Percentiles rank a stretch among this genome's conserved stretches.
Conservation (phyloP, 441 rosid species). For the Pelargonium fulgidum region DNA sequence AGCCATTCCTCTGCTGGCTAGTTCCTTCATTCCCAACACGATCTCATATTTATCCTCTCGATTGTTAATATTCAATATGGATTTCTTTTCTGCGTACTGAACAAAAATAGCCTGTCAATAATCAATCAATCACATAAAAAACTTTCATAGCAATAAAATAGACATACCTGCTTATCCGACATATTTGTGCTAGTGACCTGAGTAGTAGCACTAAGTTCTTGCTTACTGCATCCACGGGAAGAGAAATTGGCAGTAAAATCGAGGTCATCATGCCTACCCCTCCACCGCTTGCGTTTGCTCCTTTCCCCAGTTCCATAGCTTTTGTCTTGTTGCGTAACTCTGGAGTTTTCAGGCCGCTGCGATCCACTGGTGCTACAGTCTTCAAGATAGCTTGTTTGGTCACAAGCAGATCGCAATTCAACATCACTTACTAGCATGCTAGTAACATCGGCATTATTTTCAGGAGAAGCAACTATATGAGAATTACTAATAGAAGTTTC, state of each 20-base stretch:
- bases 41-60: constrained; percentile 58
- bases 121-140: constrained; percentile 5
- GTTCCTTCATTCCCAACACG: constrained; percentile 68
- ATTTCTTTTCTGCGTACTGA: constrained; percentile 36
- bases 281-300: constrained; percentile 87
- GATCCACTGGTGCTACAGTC: constrained; percentile 85
- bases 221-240: constrained; percentile 33
- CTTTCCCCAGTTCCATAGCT: constrained; percentile 49
- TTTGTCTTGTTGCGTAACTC: constrained; percentile 42
- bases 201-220: constrained; percentile 27
- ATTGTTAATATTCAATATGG: constrained; percentile 17
- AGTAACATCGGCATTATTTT: constrained; percentile 36
- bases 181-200: constrained; percentile 20
- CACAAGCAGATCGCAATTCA: constrained; percentile 52
- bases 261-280: constrained; percentile 65
- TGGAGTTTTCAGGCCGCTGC: constrained; percentile 35
- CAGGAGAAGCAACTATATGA: constrained; percentile 34
- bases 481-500: constrained; percentile 36
- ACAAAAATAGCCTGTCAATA: constrained; percentile 11
- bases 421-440: constrained; percentile 40
- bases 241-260: constrained; percentile 37
- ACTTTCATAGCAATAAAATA: constrained; percentile 2
- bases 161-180: constrained; percentile 37
- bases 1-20: constrained; percentile 76
- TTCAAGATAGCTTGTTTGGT: constrained; percentile 40